Evolutionary conservation across 768 basidiomycete genomes (phyloP).

Genomic region (Phanerochaete carnosa): DNA sequence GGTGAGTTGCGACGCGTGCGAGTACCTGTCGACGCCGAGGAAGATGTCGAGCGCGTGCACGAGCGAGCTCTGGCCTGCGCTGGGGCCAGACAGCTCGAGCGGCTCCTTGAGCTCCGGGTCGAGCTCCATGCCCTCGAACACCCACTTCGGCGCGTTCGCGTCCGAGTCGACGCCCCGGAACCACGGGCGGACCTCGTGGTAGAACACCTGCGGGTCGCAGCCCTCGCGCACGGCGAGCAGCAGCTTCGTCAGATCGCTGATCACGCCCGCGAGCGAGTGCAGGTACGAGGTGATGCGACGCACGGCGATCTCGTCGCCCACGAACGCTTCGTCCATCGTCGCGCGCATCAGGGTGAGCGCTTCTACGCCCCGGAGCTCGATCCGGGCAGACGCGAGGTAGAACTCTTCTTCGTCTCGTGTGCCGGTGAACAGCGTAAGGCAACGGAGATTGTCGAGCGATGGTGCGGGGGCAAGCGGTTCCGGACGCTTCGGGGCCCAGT

Average conservation of each 20-base stretch:
- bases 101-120: slow-evolving; percentile 28
- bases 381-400: slow-evolving; percentile 80
- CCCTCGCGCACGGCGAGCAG: slow-evolving; percentile 63
- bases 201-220: slow-evolving; percentile 68
- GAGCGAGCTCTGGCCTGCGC: slow-evolving; percentile 60
- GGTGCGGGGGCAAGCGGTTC: slow-evolving; percentile 31
- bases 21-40: slow-evolving; percentile 45
- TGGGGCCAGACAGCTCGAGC: slow-evolving; percentile 50
- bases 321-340: slow-evolving; percentile 86
- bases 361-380: slow-evolving; percentile 82
- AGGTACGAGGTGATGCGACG: slow-evolving; percentile 59
- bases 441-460: slow-evolving; percentile 56
- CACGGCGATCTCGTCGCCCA: slow-evolving; percentile 50
- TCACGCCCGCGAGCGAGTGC: slow-evolving; percentile 53
- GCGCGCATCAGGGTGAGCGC: slow-evolving; percentile 83
- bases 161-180: slow-evolving; percentile 52
- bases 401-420: slow-evolving; percentile 83
- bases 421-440: slow-evolving; percentile 70
- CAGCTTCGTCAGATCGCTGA: slow-evolving; percentile 58
- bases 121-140: slow-evolving; percentile 44
- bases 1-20: slow-evolving; percentile 31
- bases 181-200: slow-evolving; percentile 58
- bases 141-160: slow-evolving; percentile 26
- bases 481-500: slow-evolving; percentile 48
- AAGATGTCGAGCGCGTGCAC: slow-evolving; percentile 54